Conservation (phyloP, 2,329 filamentous ascomycete species). For the Aspergillus transmontanensis region DNA sequence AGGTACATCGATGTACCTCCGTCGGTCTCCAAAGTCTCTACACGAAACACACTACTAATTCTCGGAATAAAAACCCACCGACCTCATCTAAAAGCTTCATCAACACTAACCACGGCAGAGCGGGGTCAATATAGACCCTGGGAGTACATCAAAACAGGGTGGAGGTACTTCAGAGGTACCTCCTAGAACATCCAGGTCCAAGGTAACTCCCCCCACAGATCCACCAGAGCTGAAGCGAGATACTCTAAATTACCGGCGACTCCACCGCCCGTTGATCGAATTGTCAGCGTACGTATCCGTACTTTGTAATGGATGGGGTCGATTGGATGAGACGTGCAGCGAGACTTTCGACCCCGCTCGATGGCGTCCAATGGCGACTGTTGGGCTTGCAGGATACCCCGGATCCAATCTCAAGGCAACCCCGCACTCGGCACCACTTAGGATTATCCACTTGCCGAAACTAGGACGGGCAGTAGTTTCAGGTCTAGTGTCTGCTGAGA, state of each 20-base stretch:
- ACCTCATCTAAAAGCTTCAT: background rate
- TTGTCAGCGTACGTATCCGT: background rate
- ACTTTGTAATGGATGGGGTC: background rate
- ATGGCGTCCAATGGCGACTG: background rate
- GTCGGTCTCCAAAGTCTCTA: background rate
- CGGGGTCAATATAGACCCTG: background rate
- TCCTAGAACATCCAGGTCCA: background rate
- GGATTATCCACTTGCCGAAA: no score
- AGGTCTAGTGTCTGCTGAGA: no score
- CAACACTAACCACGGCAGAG: background rate
- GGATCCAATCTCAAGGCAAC: background rate
- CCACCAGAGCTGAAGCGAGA: background rate
- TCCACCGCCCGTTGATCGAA: background rate
- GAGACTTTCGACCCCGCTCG: conserved; percentile 1
- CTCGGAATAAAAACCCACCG: background rate
- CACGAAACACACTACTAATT: background rate
- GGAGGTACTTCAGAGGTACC: no score
- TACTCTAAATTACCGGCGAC: background rate
- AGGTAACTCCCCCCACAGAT: background rate
- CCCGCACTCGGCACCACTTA: background rate
- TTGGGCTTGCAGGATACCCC: background rate
- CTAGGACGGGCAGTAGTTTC: no score
- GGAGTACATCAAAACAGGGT: background rate
- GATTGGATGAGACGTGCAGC: background rate
- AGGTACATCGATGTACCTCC: background rate